Conservation (phyloP, 495 filamentous ascomycete genomes). For the Melanomma pulvis-pyrius region DNA sequence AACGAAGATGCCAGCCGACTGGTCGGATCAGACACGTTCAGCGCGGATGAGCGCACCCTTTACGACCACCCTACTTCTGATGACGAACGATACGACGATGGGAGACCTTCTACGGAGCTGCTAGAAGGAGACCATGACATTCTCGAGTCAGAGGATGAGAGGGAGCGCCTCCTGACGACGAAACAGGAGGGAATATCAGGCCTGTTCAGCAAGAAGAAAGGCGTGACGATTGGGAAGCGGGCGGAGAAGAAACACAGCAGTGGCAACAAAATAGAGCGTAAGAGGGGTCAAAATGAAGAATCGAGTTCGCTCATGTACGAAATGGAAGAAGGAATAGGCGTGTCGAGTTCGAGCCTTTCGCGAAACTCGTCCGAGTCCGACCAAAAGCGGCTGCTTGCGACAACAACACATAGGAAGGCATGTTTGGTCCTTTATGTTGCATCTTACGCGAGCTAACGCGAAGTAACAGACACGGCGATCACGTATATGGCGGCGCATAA, state of each 20-base stretch:
- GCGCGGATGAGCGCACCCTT: slow-evolving; percentile 19
- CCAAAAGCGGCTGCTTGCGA: slow-evolving; percentile 22
- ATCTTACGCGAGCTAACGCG: not conserved
- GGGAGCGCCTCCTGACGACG: slow-evolving; percentile 71
- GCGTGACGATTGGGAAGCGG: slow-evolving; percentile 62
- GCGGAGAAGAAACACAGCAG: slow-evolving; percentile 46
- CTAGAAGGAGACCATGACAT: slow-evolving; percentile 73
- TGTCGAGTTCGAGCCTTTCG: slow-evolving; percentile 26
- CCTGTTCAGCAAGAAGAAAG: slow-evolving; percentile 49
- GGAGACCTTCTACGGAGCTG: slow-evolving; percentile 68
- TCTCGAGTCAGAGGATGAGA: slow-evolving; percentile 84
- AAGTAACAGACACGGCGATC: slow-evolving; percentile 7
- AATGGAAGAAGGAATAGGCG: slow-evolving; percentile 46
- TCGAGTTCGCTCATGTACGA: slow-evolving; percentile 39
- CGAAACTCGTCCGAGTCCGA: slow-evolving; percentile 36
- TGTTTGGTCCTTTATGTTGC: not conserved
- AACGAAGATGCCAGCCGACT: slow-evolving; percentile 5
- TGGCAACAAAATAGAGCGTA: slow-evolving; percentile 40
- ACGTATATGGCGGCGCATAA: slow-evolving; percentile 25
- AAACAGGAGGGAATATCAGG: slow-evolving; percentile 54
- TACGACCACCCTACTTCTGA: slow-evolving; percentile 15
- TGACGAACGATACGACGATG: slow-evolving; percentile 16
- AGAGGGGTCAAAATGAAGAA: slow-evolving; percentile 22
- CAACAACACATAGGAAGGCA: slow-evolving; percentile 20
- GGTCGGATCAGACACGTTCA: slow-evolving; percentile 2